These are phyloP conservation scores for Polyporus tsugae DNA, from an alignment of 1,284 basidiomycete species.

Conservation along the genomic window DNA sequence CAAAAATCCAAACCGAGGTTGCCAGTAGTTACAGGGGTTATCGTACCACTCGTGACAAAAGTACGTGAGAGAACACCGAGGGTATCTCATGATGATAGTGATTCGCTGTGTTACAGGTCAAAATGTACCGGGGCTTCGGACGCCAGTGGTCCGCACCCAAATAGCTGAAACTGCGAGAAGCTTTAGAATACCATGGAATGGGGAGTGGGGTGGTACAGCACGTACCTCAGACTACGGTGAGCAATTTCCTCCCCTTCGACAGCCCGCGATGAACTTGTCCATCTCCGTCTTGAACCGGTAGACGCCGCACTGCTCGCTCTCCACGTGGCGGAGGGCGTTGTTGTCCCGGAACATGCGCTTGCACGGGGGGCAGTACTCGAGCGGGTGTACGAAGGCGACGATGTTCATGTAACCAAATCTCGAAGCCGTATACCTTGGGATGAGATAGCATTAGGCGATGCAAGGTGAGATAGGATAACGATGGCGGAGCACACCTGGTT, in stretches of 20 bases:
- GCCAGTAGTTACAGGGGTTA: no score
- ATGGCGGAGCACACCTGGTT: conserved; percentile 23
- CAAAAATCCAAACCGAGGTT: no score
- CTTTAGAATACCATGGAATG: background rate
- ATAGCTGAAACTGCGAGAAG: background rate
- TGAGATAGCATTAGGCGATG: background rate
- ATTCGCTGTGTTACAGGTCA: no score
- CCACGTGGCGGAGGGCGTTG: conserved; percentile 38
- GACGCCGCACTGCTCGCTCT: conserved; percentile 43
- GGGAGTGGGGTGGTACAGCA: background rate
- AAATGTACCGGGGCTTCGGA: no score
- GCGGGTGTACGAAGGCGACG: conserved; percentile 30
- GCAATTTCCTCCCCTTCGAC: conserved; percentile 3
- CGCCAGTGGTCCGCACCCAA: no score
- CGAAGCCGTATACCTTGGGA: conserved; percentile 26
- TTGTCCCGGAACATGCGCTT: conserved; percentile 36
- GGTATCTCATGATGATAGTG: no score
- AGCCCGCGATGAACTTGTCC: conserved; percentile 31
- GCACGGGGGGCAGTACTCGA: conserved; percentile 40
- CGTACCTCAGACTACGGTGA: background rate
- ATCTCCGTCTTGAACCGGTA: conserved; percentile 34
- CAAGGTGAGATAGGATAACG: background rate
- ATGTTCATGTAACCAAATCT: conserved; percentile 35
- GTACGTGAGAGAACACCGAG: no score
- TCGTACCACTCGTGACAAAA: no score